These are phyloP conservation scores for Phytophthora litchii DNA, from an alignment of 352 stramenopile genomes.

Conservation along the genomic window DNA sequence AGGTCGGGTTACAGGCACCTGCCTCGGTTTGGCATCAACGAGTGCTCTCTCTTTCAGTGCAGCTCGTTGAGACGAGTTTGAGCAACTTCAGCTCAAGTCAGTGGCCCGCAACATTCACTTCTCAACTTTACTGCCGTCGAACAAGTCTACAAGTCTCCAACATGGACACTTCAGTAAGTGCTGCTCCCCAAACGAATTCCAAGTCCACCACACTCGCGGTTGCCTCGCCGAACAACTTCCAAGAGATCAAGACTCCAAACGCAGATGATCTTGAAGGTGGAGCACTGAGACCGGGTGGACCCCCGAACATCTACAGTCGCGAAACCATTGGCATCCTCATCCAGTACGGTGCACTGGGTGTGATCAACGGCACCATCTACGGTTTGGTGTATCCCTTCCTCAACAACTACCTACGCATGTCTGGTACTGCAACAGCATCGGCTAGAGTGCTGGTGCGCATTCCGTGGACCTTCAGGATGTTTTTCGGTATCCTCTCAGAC, in stretches of 20 bases:
- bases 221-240: slow-evolving; percentile 25
- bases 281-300: slow-evolving; percentile 41
- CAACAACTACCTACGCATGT: slow-evolving; percentile 46
- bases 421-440: slow-evolving; percentile 39
- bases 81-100: slow-evolving; percentile 3
- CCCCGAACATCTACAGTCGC: slow-evolving; percentile 42
- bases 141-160: slow-evolving; percentile 15
- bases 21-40: slow-evolving; percentile 4
- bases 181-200: slow-evolving; percentile 9
- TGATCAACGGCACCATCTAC: slow-evolving; percentile 57
- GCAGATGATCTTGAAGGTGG: slow-evolving; percentile 35
- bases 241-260: slow-evolving; percentile 40
- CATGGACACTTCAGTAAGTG: slow-evolving; percentile 10
- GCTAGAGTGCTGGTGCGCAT: slow-evolving; percentile 48
- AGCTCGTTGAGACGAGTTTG: no score
- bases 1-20: slow-evolving; percentile 1
- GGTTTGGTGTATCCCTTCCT: slow-evolving; percentile 48
- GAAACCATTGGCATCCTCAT: slow-evolving; percentile 47
- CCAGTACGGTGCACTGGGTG: slow-evolving; percentile 49
- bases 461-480: slow-evolving; percentile 73
- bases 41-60: background rate
- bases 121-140: slow-evolving; percentile 13
- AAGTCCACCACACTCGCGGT: slow-evolving; percentile 13
- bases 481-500: slow-evolving; percentile 83
- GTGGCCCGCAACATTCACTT: slow-evolving; percentile 14